Percentiles rank a stretch among this genome's conserved stretches.
phyloP scores from a whole-genome alignment of 78 protist genomes.

The Dictyostelium firmibasis region DNA sequence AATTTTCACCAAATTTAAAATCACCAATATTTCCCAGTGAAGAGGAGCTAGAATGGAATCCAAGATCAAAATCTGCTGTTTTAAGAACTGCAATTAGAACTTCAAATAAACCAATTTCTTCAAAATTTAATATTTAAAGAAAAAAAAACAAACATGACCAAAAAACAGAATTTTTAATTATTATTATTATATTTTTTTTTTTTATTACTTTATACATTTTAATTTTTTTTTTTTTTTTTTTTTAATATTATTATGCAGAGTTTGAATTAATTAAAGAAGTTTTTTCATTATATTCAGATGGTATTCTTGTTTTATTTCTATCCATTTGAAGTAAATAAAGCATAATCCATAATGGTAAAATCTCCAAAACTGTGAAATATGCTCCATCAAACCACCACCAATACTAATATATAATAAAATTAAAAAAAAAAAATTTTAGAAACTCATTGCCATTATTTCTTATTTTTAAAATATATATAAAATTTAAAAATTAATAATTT shows the following conservation, averaged over 20 bases:
- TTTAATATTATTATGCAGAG: neutral
- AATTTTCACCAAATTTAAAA: neutral
- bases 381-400: constrained; percentile 80
- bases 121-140: neutral
- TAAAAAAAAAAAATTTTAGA: neutral
- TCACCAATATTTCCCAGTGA: constrained; percentile 8
- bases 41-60: constrained; percentile 61
- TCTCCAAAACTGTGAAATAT: constrained; percentile 19
- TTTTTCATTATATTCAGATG: constrained; percentile 14
- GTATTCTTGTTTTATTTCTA: neutral
- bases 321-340: constrained; percentile 27
- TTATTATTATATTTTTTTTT: too few relatives aligned
- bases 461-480: too few relatives aligned
- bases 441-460: too few relatives aligned
- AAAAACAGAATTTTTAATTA: too few relatives aligned
- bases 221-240: too few relatives aligned
- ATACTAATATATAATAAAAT: too few relatives aligned
- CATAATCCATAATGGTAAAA: constrained; percentile 52
- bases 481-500: too few relatives aligned
- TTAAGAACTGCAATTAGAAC: constrained; percentile 36
- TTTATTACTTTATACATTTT: too few relatives aligned
- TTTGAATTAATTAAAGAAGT: neutral
- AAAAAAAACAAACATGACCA: too few relatives aligned
- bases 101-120: neutral
- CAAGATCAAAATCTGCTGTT: constrained; percentile 54